Evolutionary conservation across 202 grass and related monocot species (phyloP).

Genomic region (Elaeis oleifera): DNA sequence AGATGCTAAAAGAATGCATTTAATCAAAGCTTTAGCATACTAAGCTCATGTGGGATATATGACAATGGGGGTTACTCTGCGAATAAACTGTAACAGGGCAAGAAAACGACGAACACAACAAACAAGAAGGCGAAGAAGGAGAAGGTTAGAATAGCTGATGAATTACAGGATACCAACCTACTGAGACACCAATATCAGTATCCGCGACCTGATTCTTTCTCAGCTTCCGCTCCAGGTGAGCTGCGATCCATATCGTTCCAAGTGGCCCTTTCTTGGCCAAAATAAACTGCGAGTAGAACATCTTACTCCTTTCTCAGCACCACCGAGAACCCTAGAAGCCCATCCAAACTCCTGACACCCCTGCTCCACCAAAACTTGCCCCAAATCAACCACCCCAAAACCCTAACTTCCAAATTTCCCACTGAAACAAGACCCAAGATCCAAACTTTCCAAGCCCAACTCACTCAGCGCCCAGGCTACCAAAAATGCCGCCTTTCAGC

Average conservation of each 20-base stretch:
- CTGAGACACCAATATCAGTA: conserved; percentile 93
- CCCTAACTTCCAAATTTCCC: conserved; percentile 4
- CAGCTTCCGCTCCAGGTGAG: conserved; percentile 95
- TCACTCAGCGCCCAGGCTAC: conserved; percentile 1
- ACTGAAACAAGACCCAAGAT: conserved; percentile 16
- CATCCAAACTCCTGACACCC: conserved; percentile 1
- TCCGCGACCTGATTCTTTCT: conserved; percentile 97
- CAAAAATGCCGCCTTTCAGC: background rate
- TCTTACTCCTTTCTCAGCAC: conserved; percentile 29
- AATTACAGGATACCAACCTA: conserved; percentile 54
- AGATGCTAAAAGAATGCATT: no score
- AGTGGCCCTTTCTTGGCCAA: conserved; percentile 99
- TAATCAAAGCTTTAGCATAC: no score
- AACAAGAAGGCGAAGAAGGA: background rate
- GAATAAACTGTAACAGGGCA: background rate
- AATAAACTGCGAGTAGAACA: conserved; percentile 99
- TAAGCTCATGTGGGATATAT: no score
- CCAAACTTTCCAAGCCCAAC: conserved; percentile 26
- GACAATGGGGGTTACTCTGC: no score
- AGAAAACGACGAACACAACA: background rate
- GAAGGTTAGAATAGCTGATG: background rate
- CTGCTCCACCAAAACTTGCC: background rate
- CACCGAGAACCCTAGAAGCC: conserved; percentile 2
- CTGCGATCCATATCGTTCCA: conserved; percentile 98
- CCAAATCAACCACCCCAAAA: conserved; percentile 2